Conservation (phyloP, 2,329 filamentous ascomycete species). For the Hawksworthiomyces lignivorus region DNA sequence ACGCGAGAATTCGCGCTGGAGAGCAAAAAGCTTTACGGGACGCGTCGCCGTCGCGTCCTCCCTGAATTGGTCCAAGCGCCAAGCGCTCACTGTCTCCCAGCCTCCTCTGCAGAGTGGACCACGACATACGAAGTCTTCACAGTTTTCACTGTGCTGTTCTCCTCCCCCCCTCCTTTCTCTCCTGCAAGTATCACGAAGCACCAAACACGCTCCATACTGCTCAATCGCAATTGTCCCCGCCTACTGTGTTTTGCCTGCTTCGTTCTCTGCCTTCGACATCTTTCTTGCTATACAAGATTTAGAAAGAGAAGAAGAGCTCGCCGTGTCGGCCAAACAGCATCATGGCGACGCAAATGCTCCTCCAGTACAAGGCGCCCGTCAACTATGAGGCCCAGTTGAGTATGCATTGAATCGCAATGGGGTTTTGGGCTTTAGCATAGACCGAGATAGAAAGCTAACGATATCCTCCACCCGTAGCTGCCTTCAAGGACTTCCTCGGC, state of each 20-base stretch:
- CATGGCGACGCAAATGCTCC: constrained; percentile 63
- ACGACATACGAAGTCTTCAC: not conserved
- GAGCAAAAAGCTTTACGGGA: not conserved
- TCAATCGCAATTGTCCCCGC: too few relatives aligned
- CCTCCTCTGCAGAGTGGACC: constrained; percentile 7
- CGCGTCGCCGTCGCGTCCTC: constrained; percentile 11
- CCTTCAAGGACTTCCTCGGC: constrained; percentile 80
- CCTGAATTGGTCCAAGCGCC: constrained; percentile 7
- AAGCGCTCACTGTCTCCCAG: constrained; percentile 13
- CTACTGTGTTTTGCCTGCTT: too few relatives aligned
- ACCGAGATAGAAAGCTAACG: too few relatives aligned
- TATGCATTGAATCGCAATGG: too few relatives aligned
- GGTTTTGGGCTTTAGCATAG: too few relatives aligned
- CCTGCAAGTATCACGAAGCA: constrained; percentile 6
- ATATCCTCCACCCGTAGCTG: constrained; percentile 41
- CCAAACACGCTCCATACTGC: not conserved
- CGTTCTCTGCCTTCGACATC: too few relatives aligned
- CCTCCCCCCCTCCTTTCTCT: not conserved
- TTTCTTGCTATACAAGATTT: too few relatives aligned
- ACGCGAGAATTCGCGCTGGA: constrained; percentile 16
- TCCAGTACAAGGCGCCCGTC: constrained; percentile 69
- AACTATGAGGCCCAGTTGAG: constrained; percentile 84
- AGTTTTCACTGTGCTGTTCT: constrained; percentile 5
- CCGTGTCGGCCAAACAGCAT: constrained; percentile 15
- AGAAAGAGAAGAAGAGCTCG: too few relatives aligned